Evolutionary conservation across 2,329 filamentous ascomycete species (phyloP), one percentile per base, ranked within the genome.

Genomic region (Xenoacremonium recifei): DNA sequence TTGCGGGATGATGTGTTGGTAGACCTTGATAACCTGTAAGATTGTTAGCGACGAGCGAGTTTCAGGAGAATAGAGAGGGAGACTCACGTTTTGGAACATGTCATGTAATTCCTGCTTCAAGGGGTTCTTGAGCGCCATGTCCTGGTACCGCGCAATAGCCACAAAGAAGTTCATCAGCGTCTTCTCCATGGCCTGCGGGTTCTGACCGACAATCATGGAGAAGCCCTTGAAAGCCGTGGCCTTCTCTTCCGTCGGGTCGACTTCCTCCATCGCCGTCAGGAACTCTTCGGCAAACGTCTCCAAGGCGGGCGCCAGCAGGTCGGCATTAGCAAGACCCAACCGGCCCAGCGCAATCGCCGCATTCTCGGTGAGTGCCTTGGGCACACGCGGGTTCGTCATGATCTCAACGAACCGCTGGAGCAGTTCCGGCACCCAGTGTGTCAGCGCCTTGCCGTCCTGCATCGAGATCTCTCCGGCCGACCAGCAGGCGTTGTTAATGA

Each of bases 401-500:
- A 97, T 96, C 40, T 85, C 80, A 29, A 89, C 79, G 20, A 95
- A 80, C 29, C 86, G 82, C 48, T 85, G 78, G 44, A 95, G 82
- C 13, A 99, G 72, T 48, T 86, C 80, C 17, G 87, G 82, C 9
- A 90, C 79, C 61, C 86, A 96, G 1, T 85, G 85, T 2, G 76
- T 76, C 80, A 96, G 87, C 40, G 77, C 81, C 48, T 84, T 81
- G 52, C 84, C 80, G 61, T 87, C 77, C 47, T 89, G 84, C 65
- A 96, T 83, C 13, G 90, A 82, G 48, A 97, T 93, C 70, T 99
- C 93, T 31, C 93, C 93, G 18, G 84, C 84, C 6, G 91, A 95
- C 93, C 93, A 99, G 70, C 92, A 97, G 17, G 93, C 92, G 62
- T 99, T 99, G 76, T 97, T 99, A 45, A 97, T 84, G 21, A 97